Evolutionary conservation across 108 stramenopile genomes (phyloP), one percentile per base, ranked within the genome.

Genomic region (Skeletonema potamos): DNA sequence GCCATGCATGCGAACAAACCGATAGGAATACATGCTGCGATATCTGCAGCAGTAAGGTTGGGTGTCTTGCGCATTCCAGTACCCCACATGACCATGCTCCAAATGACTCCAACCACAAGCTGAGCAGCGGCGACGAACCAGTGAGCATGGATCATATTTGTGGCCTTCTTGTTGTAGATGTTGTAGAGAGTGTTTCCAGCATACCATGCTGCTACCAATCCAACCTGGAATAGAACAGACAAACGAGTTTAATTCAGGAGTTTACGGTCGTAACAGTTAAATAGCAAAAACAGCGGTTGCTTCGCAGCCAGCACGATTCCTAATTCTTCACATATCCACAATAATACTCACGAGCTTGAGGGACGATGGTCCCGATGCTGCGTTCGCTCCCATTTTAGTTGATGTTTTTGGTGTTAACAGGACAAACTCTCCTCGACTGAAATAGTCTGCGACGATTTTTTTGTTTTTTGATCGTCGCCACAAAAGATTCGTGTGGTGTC

Each of bases 151-250:
- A 93, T 86, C 85, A 86, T 87, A 72, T 92, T 92, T 74, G 87
- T 87, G 17, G 92, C 89, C 72, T 88, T 86, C 76, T 93, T 93
- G 81, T 93, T 93, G 89, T 84, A 93, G 37, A 93, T 79, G 74
- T 93, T 93, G 87, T 93, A 93, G 44, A 90, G 74, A 5, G 92
- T 93, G 76, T 93, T 93, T 54, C 92, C 92, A 13, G 90, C 90
- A 77, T 93, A 93, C 92, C 92, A 93, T 36, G 80, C 80, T 46
- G 79, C 82, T 10, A 93, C 92, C 54, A 93, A 78, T 26, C 82
- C 62, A 29, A 85, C 76, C 92, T 93, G 73, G 20, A 9, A 51
- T 48, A 22, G 18, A 48, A 22, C 15, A 44, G 15, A 44, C 9
- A 17, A n/a, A 24, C 8, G 48, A 51, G 8, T 24, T 6, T 20